These are phyloP conservation scores for Thalassiosira ordinaria DNA, from an alignment of 352 stramenopile genomes.

Conservation along the genomic window DNA sequence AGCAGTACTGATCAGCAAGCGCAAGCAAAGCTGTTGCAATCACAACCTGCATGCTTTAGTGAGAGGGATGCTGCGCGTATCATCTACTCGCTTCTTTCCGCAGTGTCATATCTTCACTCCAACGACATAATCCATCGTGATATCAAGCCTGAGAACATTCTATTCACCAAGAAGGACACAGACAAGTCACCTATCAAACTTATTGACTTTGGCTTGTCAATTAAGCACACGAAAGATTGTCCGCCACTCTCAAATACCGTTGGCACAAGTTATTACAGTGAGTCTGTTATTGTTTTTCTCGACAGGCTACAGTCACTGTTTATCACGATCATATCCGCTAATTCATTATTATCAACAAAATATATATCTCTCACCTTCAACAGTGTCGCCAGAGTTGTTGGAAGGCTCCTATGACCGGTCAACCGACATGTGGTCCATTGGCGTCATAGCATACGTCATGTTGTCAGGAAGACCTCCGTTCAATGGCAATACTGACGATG, in stretches of 20 bases:
- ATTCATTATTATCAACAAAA: too few relatives aligned
- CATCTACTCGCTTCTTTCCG: slow-evolving; percentile 95
- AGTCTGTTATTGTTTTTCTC: too few relatives aligned
- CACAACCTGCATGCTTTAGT: slow-evolving; percentile 95
- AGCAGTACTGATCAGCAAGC: too few relatives aligned
- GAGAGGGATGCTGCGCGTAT: slow-evolving; percentile 93
- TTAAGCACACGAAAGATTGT: too few relatives aligned
- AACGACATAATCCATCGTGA: slow-evolving; percentile 95
- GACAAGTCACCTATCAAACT: slow-evolving; percentile 95
- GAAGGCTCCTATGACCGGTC: slow-evolving; percentile 91
- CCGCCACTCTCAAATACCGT: too few relatives aligned
- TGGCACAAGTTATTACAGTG: too few relatives aligned
- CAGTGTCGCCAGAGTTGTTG: slow-evolving; percentile 93
- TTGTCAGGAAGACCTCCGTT: slow-evolving; percentile 94
- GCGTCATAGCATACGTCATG: slow-evolving; percentile 96
- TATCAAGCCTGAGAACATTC: slow-evolving; percentile 96
- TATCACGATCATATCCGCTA: too few relatives aligned
- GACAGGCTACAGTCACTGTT: too few relatives aligned
- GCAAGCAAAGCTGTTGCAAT: too few relatives aligned
- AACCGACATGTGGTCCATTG: slow-evolving; percentile 94
- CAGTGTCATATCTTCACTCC: slow-evolving; percentile 96
- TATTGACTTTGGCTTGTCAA: slow-evolving; percentile 99
- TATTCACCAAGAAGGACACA: slow-evolving; percentile 92
- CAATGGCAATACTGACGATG: too few relatives aligned
- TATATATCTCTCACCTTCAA: too few relatives aligned